Evolutionary conservation across 352 stramenopile genomes (phyloP), one percentile per base, ranked within the genome.

Genomic region (Pythium aquatile): DNA sequence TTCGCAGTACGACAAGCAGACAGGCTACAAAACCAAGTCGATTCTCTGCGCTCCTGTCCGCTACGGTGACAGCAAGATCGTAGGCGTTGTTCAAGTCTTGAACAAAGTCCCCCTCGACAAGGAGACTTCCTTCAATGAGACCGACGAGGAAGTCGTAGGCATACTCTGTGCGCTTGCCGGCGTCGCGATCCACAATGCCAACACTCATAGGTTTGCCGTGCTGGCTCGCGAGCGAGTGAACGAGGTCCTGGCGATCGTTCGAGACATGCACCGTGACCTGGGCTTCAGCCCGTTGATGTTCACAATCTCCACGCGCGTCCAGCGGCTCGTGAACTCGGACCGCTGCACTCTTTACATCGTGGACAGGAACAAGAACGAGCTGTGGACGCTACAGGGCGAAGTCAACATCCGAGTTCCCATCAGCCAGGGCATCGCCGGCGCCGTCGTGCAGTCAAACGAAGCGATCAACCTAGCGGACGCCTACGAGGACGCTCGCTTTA

Each of bases 341-440:
- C 86, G 93, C 5, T 97, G 90, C 55, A 97, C 90, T 26, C 75
- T 98, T 5, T 98, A 97, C 72, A 93, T 98, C 49, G 73, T 97
- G 17, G 91, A 98, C 66, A 80, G 91, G 26, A 73, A 78, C 55
- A 94, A 90, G 55, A 90, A 87, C 55, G 90, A 98, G 65, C 79
- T 98, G 7, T 96, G 91, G 91, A 93, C 90, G 35, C 71, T 97
- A 3, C 91, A 96, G 62, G 88, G 88, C 11, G 88, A 94, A 68
- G 83, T 96, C 17, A 93, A 95, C 49, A 97, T 97, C 30, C 83
- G 84, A 33, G 88, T 96, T 3, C 86, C 88, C 5, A 75, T 91
- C n/a, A 93, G 86, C 55, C 81, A 93, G 56, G 88, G 88, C 51
- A 95, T 97, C 48, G 86, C 84, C 4, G 89, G 89, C 3, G 77